These are phyloP conservation scores for Corylus avellana DNA, from an alignment of 306 rosid species.

Conservation along the genomic window DNA sequence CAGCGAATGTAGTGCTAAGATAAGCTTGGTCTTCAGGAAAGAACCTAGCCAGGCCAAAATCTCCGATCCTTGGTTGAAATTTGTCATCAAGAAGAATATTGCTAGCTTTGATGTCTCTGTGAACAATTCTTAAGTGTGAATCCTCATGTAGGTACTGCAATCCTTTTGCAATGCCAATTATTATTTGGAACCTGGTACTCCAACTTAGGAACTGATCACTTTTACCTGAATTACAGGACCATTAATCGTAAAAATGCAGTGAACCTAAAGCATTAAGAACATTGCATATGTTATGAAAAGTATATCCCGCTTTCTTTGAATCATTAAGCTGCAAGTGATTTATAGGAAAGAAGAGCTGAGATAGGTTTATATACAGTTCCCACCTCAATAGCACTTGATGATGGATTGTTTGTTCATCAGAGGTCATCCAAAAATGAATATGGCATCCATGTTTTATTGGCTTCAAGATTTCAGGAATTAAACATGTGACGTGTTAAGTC, in stretches of 20 bases:
- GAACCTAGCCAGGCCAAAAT: slow-evolving; percentile 90
- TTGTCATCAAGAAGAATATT: slow-evolving; percentile 90
- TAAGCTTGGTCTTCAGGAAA: slow-evolving; percentile 93
- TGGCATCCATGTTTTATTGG: neutral
- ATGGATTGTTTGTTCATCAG: neutral
- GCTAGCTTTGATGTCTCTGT: slow-evolving; percentile 92
- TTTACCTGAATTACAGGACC: slow-evolving; percentile 42
- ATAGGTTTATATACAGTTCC: neutral
- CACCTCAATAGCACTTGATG: neutral
- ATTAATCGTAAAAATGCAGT: slow-evolving; percentile 7
- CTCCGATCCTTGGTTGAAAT: slow-evolving; percentile 86
- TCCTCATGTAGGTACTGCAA: slow-evolving; percentile 91
- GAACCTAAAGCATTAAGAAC: neutral
- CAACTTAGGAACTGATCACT: slow-evolving; percentile 61
- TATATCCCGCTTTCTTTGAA: neutral
- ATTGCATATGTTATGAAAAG: neutral
- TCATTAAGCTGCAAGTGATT: neutral
- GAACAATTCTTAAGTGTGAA: slow-evolving; percentile 83
- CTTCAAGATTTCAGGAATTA: neutral
- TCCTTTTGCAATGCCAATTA: slow-evolving; percentile 80
- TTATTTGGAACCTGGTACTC: slow-evolving; percentile 73
- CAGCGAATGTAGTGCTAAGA: slow-evolving; percentile 86
- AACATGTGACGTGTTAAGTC: neutral
- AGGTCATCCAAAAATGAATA: neutral
- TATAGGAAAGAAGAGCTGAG: neutral